Evolutionary conservation across 352 stramenopile genomes (phyloP).

Genomic region (Poterioochromonas sp.): DNA sequence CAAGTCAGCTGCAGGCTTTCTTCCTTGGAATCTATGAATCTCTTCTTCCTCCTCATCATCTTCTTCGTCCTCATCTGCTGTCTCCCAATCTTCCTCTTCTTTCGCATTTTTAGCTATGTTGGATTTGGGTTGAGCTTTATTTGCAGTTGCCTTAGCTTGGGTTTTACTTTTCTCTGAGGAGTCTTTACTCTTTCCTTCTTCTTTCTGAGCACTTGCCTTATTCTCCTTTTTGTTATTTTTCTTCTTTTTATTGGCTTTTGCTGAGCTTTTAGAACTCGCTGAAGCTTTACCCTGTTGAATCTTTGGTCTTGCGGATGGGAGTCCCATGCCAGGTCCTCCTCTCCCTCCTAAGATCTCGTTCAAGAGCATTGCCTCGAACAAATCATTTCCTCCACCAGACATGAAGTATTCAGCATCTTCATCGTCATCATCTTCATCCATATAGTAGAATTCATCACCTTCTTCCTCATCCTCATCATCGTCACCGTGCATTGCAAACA

Average conservation of each 20-base stretch:
- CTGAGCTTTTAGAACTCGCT: too few relatives aligned
- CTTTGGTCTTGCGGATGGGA: too few relatives aligned
- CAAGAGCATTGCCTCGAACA: background rate
- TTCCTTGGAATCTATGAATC: background rate
- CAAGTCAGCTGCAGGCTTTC: background rate
- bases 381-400: background rate
- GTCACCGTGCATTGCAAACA: background rate
- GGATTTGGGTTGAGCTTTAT: background rate
- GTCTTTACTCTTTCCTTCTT: background rate
- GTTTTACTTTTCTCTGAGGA: background rate
- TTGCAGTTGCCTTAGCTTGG: background rate
- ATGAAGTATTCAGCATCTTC: background rate
- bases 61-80: background rate
- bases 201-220: background rate
- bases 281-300: too few relatives aligned
- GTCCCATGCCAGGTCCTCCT: too few relatives aligned
- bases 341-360: background rate
- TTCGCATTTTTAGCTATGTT: background rate
- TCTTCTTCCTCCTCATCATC: background rate
- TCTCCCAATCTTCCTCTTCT: background rate
- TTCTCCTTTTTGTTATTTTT: background rate
- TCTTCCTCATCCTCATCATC: slow-evolving; percentile 9
- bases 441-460: background rate
- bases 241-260: slow-evolving; percentile 18
- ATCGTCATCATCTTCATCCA: background rate